These are phyloP conservation scores for Eucalyptus tenuipes DNA, from an alignment of 345 rosid genomes.

Conservation along the genomic window DNA sequence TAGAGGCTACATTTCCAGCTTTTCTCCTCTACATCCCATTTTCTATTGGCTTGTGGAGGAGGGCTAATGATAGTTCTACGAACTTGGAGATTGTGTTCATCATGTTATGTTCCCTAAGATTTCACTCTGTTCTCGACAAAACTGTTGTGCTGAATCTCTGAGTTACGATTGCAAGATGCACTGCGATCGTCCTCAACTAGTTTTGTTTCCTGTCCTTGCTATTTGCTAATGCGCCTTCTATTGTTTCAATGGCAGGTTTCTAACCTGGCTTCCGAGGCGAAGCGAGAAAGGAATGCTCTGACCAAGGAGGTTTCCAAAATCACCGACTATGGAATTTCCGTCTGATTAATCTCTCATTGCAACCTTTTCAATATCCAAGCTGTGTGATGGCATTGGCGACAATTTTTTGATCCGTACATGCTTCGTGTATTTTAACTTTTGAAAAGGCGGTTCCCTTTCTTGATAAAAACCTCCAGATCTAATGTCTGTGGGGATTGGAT, in stretches of 20 bases:
- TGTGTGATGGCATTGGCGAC: background rate
- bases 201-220: background rate
- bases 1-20: background rate
- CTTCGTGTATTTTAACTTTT: background rate
- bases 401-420: background rate
- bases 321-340: constrained; percentile 79
- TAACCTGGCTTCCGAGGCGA: constrained; percentile 53
- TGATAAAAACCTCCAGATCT: background rate
- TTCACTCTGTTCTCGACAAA: background rate
- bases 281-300: constrained; percentile 56
- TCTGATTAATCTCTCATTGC: constrained; percentile 15
- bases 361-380: background rate
- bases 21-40: background rate
- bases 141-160: background rate
- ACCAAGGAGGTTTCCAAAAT: constrained; percentile 77
- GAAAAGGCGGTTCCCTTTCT: background rate
- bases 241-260: constrained; percentile 44
- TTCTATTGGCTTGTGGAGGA: background rate
- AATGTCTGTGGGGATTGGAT: background rate
- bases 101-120: background rate
- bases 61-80: background rate
- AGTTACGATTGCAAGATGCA: background rate
- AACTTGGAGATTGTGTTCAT: background rate
- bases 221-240: background rate
- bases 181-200: background rate